Conservation (phyloP, 192 early-diverging fungal species). For the Phycomyces blakesleeanus region DNA sequence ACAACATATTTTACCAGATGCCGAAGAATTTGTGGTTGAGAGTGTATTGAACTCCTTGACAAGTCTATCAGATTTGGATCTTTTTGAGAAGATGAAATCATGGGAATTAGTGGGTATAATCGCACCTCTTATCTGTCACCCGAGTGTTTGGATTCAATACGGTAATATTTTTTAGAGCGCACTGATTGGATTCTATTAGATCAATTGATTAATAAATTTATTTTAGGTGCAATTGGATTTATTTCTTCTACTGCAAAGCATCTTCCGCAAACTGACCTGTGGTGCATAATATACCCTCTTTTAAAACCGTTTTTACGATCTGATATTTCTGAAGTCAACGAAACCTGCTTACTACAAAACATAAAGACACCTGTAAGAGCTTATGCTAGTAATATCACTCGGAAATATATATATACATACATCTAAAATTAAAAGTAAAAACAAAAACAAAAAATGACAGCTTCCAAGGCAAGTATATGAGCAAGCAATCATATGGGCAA, state of each 20-base stretch:
- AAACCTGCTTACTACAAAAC: conserved; percentile 57
- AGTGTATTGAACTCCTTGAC: conserved; percentile 83
- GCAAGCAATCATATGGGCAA: conserved; percentile 54
- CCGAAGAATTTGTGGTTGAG: conserved; percentile 89
- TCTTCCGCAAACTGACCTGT: conserved; percentile 65
- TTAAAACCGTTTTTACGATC: conserved; percentile 63
- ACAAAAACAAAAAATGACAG: conserved; percentile 17
- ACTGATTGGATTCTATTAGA: no score
- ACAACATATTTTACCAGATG: conserved; percentile 46
- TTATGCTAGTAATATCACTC: neutral
- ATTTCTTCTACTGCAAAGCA: conserved; percentile 58
- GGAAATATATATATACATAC: neutral
- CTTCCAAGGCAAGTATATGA: conserved; percentile 57
- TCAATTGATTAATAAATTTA: no score
- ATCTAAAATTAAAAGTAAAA: no score
- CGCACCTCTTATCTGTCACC: conserved; percentile 73
- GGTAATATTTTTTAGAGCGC: conserved; percentile 43
- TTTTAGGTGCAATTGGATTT: conserved; percentile 63
- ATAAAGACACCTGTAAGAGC: conserved; percentile 59
- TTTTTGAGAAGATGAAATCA: conserved; percentile 71
- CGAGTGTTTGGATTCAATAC: conserved; percentile 76
- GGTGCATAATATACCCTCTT: conserved; percentile 74
- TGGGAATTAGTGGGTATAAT: conserved; percentile 74
- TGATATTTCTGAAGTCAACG: conserved; percentile 63
- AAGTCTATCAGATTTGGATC: conserved; percentile 68